Evolutionary conservation across 192 early-diverging fungal species (phyloP), one percentile per base, ranked within the genome.

Genomic region (Backusella australiensis): DNA sequence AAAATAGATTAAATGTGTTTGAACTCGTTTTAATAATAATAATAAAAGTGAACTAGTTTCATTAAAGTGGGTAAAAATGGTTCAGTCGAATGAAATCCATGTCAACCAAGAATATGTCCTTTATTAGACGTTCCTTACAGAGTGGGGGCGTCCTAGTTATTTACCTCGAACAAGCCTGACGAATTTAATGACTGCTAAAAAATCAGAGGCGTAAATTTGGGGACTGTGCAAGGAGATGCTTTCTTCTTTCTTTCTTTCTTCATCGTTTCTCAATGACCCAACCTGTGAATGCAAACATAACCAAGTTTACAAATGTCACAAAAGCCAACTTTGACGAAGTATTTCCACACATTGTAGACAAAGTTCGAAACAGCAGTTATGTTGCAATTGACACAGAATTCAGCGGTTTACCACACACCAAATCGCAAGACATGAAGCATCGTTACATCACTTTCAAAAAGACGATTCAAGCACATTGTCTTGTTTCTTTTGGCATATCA

Each of bases 361-460:
- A 78, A 21, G 71, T 90, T 69, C 84, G 44, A 67, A 77, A 86
- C 15, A 91, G 95, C 12, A 80, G 85, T 52, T 96, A 95, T 75
- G 88, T 98, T 70, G 88, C 95, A 5, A 81, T 98, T 39, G 97
- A 98, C 80, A 93, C 93, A 4, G 97, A 98, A 77, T 97, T 98
- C 78, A 94, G 94, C 9, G 97, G 97, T 9, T 88, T 96, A 1
- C 91, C 91, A 9, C 73, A 77, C 2, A 76, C 77, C 6, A 67
- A 81, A 17, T 29, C 34, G 41, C 71, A 91, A 82, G 89, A 98
- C 75, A 93, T 98, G 75, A 88, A 93, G 71, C 91, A 95, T 14
- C 89, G 94, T 41, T 99, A 98, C 82, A 80, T 81, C 23, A 91
- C 91, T 49, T 85, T 98, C 75, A 77, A 82, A 34, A 88, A 90